Conservation (phyloP, 2,329 filamentous ascomycete species). For the Curvularia lunata region DNA sequence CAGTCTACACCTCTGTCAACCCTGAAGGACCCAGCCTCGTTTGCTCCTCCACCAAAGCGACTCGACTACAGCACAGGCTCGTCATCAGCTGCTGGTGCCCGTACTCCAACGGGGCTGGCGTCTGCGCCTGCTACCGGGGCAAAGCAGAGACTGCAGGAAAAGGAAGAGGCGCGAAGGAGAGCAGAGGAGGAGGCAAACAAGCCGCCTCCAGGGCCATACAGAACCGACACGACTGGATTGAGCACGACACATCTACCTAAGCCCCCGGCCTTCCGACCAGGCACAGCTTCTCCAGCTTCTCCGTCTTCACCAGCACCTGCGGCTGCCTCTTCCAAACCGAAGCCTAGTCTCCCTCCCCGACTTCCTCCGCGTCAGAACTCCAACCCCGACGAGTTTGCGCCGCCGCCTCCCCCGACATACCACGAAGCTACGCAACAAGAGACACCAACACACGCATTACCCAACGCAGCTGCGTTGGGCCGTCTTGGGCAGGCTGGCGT, state of each 20-base stretch:
- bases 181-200: conserved; percentile 40
- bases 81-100: conserved; percentile 36
- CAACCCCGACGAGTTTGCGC: conserved; percentile 54
- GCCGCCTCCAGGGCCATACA: conserved; percentile 68
- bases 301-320: conserved; percentile 25
- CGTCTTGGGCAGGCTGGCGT: conserved; percentile 77
- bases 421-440: conserved; percentile 47
- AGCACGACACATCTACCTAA: conserved; percentile 72
- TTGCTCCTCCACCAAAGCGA: conserved; percentile 79
- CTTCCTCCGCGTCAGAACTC: conserved; percentile 72
- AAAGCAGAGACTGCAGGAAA: conserved; percentile 46
- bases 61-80: conserved; percentile 57
- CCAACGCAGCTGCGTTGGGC: conserved; percentile 67
- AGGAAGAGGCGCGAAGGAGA: conserved; percentile 48
- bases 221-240: conserved; percentile 72
- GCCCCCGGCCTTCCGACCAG: conserved; percentile 66
- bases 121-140: conserved; percentile 51
- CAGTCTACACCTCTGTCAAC: conserved; percentile 69
- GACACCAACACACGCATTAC: conserved; percentile 45
- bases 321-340: conserved; percentile 49
- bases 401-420: conserved; percentile 57
- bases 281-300: conserved; percentile 29
- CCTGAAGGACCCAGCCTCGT: conserved; percentile 76
- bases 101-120: conserved; percentile 45
- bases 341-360: conserved; percentile 68